These are phyloP conservation scores for Penstemon barbatus DNA, from an alignment of 257 asterid species.

Conservation along the genomic window DNA sequence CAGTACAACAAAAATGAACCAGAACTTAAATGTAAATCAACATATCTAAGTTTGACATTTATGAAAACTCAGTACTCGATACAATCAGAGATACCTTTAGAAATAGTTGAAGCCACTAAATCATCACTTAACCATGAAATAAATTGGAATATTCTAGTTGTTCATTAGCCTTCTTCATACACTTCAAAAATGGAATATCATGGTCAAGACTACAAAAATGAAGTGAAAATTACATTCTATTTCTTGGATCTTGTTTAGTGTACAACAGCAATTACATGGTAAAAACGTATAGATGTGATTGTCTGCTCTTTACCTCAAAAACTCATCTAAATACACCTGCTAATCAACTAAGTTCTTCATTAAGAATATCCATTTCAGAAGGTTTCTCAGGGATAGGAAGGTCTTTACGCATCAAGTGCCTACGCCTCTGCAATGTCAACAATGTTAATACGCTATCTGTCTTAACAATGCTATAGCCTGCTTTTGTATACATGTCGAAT, in stretches of 20 bases:
- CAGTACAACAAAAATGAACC: not conserved
- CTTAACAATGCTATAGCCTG: constrained; percentile 70
- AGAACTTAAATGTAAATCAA: not conserved
- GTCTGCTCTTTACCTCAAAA: constrained; percentile 37
- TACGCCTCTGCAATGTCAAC: constrained; percentile 81
- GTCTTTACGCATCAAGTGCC: constrained; percentile 82
- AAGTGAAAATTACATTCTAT: constrained; percentile 21
- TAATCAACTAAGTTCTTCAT: constrained; percentile 40
- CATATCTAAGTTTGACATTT: not conserved
- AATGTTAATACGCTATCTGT: constrained; percentile 80
- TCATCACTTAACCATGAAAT: not conserved
- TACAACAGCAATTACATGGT: constrained; percentile 33
- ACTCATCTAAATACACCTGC: constrained; percentile 26
- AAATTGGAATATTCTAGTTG: constrained; percentile 14
- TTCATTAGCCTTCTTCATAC: constrained; percentile 7
- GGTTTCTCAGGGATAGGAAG: constrained; percentile 50
- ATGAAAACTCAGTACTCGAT: not conserved
- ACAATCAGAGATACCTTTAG: not conserved
- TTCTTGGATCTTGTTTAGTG: constrained; percentile 29
- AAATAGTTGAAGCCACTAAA: not conserved
- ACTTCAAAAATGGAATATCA: constrained; percentile 8
- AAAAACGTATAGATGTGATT: constrained; percentile 6
- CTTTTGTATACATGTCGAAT: constrained; percentile 73
- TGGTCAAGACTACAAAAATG: constrained; percentile 19
- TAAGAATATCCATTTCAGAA: constrained; percentile 37